These are phyloP conservation scores for Neoboletus subvelutipes DNA, from an alignment of 768 basidiomycete genomes.

Conservation along the genomic window DNA sequence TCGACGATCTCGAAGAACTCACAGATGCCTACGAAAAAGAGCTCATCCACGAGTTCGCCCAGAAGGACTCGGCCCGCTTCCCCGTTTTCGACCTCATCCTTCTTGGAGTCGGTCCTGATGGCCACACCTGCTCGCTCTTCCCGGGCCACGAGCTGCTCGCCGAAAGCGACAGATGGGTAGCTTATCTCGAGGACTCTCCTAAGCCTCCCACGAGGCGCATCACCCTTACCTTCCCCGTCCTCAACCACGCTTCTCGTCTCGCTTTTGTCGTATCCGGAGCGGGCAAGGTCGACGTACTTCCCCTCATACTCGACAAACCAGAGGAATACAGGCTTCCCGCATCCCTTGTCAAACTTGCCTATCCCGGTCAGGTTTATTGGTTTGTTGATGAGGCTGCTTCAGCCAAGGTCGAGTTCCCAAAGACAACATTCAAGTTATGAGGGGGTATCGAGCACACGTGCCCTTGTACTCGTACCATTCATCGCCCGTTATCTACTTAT, in stretches of 20 bases:
- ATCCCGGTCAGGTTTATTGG: slow-evolving; percentile 89
- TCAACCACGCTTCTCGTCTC: slow-evolving; percentile 84
- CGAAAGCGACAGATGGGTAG: slow-evolving; percentile 95
- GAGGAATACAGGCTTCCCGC: slow-evolving; percentile 73
- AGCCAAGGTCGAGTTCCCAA: slow-evolving; percentile 55
- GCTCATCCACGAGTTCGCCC: slow-evolving; percentile 89
- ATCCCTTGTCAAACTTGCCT: slow-evolving; percentile 72
- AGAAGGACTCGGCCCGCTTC: slow-evolving; percentile 91
- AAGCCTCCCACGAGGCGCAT: slow-evolving; percentile 90
- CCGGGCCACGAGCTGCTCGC: slow-evolving; percentile 82
- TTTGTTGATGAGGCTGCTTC: slow-evolving; percentile 89
- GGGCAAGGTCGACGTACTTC: slow-evolving; percentile 75
- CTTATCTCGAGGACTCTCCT: slow-evolving; percentile 88
- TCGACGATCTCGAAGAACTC: slow-evolving; percentile 78
- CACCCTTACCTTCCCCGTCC: slow-evolving; percentile 89
- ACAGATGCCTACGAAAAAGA: slow-evolving; percentile 76
- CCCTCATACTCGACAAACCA: slow-evolving; percentile 74
- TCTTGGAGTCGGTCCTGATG: slow-evolving; percentile 95
- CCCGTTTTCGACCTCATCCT: slow-evolving; percentile 97
- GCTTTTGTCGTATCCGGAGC: slow-evolving; percentile 88
- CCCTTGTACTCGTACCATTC: slow-evolving; percentile 28
- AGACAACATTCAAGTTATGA: slow-evolving; percentile 57
- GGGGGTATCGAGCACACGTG: slow-evolving; percentile 1
- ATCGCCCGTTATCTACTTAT: slow-evolving; percentile 13
- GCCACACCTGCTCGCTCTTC: slow-evolving; percentile 98